phyloP scores from a whole-genome alignment of 208 protist genomes.

The Strigomonas culicis region DNA sequence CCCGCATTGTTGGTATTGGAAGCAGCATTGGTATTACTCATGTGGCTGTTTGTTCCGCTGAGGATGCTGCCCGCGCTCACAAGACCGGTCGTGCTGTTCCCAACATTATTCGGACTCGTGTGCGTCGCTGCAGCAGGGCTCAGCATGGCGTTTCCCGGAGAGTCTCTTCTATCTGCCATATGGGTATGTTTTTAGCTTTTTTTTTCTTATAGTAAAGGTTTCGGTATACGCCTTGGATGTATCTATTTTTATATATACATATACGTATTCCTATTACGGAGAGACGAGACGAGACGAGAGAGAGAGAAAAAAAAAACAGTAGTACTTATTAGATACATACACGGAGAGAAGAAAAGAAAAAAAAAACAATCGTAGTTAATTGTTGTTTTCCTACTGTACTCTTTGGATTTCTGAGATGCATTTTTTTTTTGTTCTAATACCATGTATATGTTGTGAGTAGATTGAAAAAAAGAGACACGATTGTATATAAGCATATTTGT shows the following conservation, averaged over 20 bases:
- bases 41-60: background rate
- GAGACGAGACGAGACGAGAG: constrained; percentile 2
- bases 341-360: constrained; percentile 17
- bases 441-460: background rate
- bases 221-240: background rate
- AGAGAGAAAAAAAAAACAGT: constrained; percentile 12
- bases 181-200: background rate
- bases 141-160: too few species aligned
- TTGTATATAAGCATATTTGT: constrained; percentile 10
- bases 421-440: constrained; percentile 6
- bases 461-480: constrained; percentile 8
- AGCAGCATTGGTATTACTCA: background rate
- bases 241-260: background rate
- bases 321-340: background rate
- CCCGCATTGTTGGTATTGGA: background rate
- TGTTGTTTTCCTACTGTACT: background rate
- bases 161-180: background rate
- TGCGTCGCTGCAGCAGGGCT: too few species aligned
- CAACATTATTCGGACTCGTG: too few species aligned
- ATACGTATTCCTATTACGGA: background rate
- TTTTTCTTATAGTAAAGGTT: constrained; percentile 10
- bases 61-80: background rate
- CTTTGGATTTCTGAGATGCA: background rate
- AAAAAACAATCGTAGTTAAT: constrained; percentile 2
- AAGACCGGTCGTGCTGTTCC: too few species aligned